Evolutionary conservation across 2,329 filamentous ascomycete genomes (phyloP), one percentile per base, ranked within the genome.

Genomic region (Ophiostoma piceae): DNA sequence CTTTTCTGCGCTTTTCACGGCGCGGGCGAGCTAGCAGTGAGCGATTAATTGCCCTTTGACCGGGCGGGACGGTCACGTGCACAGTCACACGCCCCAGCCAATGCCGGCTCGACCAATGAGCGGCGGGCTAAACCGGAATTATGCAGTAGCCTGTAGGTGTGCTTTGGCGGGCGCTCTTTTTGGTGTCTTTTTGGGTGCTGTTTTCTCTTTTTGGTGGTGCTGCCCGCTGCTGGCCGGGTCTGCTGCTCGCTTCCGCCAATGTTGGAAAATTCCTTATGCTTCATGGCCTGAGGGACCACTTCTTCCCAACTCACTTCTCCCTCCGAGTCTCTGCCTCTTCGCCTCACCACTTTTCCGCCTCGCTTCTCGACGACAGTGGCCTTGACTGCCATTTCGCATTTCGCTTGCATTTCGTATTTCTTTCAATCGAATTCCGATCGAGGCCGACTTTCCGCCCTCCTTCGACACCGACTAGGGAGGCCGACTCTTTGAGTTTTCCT

Each of bases 71-170:
- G 0, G 14, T 68, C 73, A 74, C 72, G 71, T 74, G 74, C 14
- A 0, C 0, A 0, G 7, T 5, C 72, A n/a, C 70, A 71, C 72
- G 74, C 71, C 26, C 1, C 4, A 7, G 41, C 22, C 64, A 60
- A 19, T 67, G 67, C 71, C 73, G 71, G 68, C 51, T 68, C n/a
- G 70, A 69, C 74, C 74, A 74, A 74, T 74, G 72, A 74, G 71
- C 67, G 69, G 66, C 73, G 74, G 73, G 72, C 72, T 74, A 74
- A 72, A 73, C 73, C 74, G 73, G 73, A 74, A 73, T 73, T 73
- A 71, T 71, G 71, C 71, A 62, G 35, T 19, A 62, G 62, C 57
- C 66, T 66, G 68, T 39, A 57, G 69, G 62, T 22, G n/a, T 41
- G 32, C 5, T 29, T 62, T 29, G 57, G 57, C 26, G 57, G 57